Conservation (phyloP, 441 rosid genomes). For the Populus hybrid region DNA sequence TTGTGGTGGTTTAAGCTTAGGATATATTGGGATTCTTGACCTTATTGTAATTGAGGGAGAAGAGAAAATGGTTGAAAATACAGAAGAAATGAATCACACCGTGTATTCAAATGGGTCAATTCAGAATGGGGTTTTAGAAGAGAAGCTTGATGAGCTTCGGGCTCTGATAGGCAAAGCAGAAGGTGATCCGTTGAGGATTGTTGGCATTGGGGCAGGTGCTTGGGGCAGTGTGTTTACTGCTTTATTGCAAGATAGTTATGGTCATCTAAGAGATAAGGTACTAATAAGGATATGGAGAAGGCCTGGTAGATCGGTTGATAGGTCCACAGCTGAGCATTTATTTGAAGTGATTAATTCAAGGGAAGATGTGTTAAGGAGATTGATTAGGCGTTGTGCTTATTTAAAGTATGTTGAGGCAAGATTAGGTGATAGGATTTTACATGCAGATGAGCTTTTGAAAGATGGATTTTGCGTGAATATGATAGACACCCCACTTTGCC, state of each 20-base stretch:
- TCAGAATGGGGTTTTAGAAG: conserved; percentile 44
- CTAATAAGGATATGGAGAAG: conserved; percentile 94
- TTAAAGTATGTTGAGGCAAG: conserved; percentile 94
- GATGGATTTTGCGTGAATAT: conserved; percentile 97
- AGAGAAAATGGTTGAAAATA: conserved; percentile 37
- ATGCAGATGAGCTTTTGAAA: conserved; percentile 90
- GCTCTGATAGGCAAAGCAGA: conserved; percentile 62
- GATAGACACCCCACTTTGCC: conserved; percentile 94
- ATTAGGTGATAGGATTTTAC: conserved; percentile 81
- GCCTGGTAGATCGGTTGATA: conserved; percentile 71
- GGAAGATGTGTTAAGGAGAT: conserved; percentile 90
- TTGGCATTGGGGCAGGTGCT: conserved; percentile 94
- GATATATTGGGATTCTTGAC: not conserved
- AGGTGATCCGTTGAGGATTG: conserved; percentile 86
- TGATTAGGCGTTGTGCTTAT: conserved; percentile 94
- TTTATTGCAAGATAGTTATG: conserved; percentile 80
- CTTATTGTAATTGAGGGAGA: conserved; percentile 8
- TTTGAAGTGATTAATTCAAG: conserved; percentile 94
- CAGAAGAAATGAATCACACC: conserved; percentile 24
- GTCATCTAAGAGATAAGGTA: conserved; percentile 78
- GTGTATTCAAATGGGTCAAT: conserved; percentile 43
- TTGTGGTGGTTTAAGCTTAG: conserved; percentile 6
- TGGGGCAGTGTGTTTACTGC: conserved; percentile 98
- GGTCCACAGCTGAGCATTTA: conserved; percentile 76
- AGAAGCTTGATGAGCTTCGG: conserved; percentile 78